phyloP scores from a whole-genome alignment of 768 basidiomycete genomes.

The Rickenella mellea region DNA sequence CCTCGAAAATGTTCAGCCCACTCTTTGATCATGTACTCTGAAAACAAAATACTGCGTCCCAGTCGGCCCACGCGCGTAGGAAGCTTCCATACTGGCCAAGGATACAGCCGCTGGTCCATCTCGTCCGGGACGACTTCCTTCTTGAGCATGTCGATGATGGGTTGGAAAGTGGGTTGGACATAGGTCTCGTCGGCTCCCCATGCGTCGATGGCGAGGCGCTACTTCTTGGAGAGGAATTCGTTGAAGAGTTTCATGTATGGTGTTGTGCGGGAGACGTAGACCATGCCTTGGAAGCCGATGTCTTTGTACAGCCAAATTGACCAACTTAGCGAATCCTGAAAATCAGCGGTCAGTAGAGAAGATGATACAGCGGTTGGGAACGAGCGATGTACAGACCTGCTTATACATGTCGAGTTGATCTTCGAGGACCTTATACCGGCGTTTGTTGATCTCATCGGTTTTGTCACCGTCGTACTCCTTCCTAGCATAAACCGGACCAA shows the following conservation, averaged over 20 bases:
- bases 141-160: slow-evolving; percentile 56
- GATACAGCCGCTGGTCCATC: slow-evolving; percentile 48
- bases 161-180: slow-evolving; percentile 53
- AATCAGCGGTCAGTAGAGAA: too few species aligned
- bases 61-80: slow-evolving; percentile 44
- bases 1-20: slow-evolving; percentile 66
- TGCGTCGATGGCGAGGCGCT: slow-evolving; percentile 64
- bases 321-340: slow-evolving; percentile 21
- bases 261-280: slow-evolving; percentile 56
- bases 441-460: slow-evolving; percentile 58
- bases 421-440: slow-evolving; percentile 54
- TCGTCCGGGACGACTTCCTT: slow-evolving; percentile 38
- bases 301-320: slow-evolving; percentile 63
- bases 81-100: slow-evolving; percentile 56
- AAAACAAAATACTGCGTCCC: slow-evolving; percentile 56
- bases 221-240: slow-evolving; percentile 68
- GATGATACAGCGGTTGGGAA: too few species aligned
- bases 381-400: slow-evolving; percentile 37
- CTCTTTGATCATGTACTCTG: slow-evolving; percentile 62
- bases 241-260: slow-evolving; percentile 64
- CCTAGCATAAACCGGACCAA: slow-evolving; percentile 74
- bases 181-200: slow-evolving; percentile 64
- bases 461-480: slow-evolving; percentile 43
- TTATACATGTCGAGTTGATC: slow-evolving; percentile 71
- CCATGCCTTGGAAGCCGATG: slow-evolving; percentile 81